Conservation (phyloP, 108 stramenopile species). For the Chaetoceros tenuissimus region DNA sequence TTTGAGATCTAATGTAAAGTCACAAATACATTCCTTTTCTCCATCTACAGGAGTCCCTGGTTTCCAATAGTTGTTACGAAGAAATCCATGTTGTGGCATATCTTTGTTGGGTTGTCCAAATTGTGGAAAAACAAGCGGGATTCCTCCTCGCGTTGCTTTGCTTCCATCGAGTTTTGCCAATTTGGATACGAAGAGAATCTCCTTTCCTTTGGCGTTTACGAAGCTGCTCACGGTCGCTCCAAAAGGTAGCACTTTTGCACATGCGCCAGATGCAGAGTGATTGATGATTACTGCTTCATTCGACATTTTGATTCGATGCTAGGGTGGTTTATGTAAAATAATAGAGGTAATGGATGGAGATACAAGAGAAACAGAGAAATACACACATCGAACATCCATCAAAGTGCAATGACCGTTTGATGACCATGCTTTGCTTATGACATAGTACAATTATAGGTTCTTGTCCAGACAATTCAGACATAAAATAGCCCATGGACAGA, state of each 20-base stretch:
- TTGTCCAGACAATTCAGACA: no score
- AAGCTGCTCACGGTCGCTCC: conserved; percentile 64
- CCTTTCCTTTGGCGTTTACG: conserved; percentile 24
- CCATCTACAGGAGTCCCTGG: conserved; percentile 19
- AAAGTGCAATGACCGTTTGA: no score
- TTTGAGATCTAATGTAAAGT: conserved; percentile 41
- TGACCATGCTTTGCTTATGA: no score
- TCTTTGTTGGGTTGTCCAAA: conserved; percentile 67
- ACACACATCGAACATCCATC: no score
- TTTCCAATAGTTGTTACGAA: conserved; percentile 60
- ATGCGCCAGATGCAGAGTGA: conserved; percentile 36
- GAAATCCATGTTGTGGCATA: conserved; percentile 81
- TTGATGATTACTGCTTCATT: conserved; percentile 22
- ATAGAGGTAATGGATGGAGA: no score
- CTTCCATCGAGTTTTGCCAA: conserved; percentile 71
- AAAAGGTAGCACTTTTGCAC: conserved; percentile 42
- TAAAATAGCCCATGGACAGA: no score
- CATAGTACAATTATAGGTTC: no score
- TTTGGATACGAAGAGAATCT: conserved; percentile 55
- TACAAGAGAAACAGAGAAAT: no score
- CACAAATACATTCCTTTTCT: conserved; percentile 36
- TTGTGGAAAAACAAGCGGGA: conserved; percentile 74
- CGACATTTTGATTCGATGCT: conserved; percentile 1
- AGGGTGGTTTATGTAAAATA: no score
- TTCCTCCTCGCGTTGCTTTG: conserved; percentile 74